Evolutionary conservation across 2,329 filamentous ascomycete species (phyloP).

Genomic region (Penicillium sp.): DNA sequence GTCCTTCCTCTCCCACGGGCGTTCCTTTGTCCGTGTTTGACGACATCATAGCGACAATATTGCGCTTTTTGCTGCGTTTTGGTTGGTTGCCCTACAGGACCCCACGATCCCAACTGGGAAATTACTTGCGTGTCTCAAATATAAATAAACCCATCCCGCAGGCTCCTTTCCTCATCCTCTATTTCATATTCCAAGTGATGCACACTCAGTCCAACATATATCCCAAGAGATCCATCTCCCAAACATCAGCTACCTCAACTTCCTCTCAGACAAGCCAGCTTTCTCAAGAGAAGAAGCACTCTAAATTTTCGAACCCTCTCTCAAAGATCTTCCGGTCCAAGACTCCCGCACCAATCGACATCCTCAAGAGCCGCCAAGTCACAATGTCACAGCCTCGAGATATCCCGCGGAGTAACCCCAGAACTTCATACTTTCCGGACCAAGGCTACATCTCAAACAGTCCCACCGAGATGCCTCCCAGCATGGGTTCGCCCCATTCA

Average conservation of each 20-base stretch:
- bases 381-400: slow-evolving; percentile 12
- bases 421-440: slow-evolving; percentile 12
- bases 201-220: slow-evolving; percentile 13
- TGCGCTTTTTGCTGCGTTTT: slow-evolving; percentile 6
- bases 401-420: slow-evolving; percentile 16
- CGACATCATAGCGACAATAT: slow-evolving; percentile 4
- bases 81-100: slow-evolving; percentile 25
- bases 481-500: slow-evolving; percentile 7
- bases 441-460: slow-evolving; percentile 17
- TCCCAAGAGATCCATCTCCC: slow-evolving; percentile 20
- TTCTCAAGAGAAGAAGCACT: slow-evolving; percentile 15
- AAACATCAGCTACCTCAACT: slow-evolving; percentile 18
- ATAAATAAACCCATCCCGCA: slow-evolving; percentile 19
- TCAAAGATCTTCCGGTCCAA: slow-evolving; percentile 23
- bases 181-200: slow-evolving; percentile 13
- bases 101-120: slow-evolving; percentile 2
- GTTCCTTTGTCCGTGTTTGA: background rate
- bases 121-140: background rate
- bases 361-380: slow-evolving; percentile 10
- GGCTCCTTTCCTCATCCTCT: background rate
- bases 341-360: slow-evolving; percentile 21
- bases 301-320: slow-evolving; percentile 13
- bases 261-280: slow-evolving; percentile 17
- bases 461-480: slow-evolving; percentile 21
- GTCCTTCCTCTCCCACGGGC: background rate